Evolutionary conservation across 2,329 filamentous ascomycete species (phyloP).

Genomic region (Pseudocercospora fuligena): DNA sequence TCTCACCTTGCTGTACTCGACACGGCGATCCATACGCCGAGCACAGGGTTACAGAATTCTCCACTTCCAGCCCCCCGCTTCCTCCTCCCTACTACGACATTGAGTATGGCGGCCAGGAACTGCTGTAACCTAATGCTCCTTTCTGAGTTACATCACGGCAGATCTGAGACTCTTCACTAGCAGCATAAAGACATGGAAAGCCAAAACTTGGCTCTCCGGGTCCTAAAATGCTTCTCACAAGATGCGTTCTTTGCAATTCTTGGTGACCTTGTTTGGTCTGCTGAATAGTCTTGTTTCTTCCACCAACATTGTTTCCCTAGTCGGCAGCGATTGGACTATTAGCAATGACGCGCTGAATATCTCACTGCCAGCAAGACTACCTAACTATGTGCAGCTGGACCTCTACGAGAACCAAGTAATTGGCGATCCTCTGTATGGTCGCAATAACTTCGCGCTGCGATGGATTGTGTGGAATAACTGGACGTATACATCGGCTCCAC

Average conservation of each 20-base stretch:
- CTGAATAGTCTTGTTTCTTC: constrained; percentile 15
- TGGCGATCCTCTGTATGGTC: constrained; percentile 58
- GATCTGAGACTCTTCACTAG: neutral
- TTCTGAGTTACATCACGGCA: constrained; percentile 7
- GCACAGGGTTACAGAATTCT: neutral
- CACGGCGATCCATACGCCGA: neutral
- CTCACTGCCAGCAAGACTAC: constrained; percentile 59
- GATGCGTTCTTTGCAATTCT: constrained; percentile 1
- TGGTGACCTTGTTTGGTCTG: neutral
- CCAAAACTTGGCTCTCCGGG: neutral
- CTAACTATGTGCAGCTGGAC: constrained; percentile 65
- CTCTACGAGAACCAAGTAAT: constrained; percentile 60
- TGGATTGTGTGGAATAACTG: constrained; percentile 65
- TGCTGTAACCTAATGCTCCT: constrained; percentile 16
- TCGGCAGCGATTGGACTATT: constrained; percentile 40
- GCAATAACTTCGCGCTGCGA: constrained; percentile 64
- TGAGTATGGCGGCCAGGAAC: constrained; percentile 4
- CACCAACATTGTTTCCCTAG: constrained; percentile 49
- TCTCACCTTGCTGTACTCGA: constrained; percentile 3
- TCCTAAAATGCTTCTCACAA: neutral
- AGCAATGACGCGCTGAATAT: constrained; percentile 53
- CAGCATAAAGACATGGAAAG: neutral
- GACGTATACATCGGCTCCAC: constrained; percentile 61
- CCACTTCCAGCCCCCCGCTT: constrained; percentile 9
- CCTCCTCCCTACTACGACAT: constrained; percentile 4